Conservation (phyloP, 495 filamentous ascomycete species). For the Xylaria intraflava region DNA sequence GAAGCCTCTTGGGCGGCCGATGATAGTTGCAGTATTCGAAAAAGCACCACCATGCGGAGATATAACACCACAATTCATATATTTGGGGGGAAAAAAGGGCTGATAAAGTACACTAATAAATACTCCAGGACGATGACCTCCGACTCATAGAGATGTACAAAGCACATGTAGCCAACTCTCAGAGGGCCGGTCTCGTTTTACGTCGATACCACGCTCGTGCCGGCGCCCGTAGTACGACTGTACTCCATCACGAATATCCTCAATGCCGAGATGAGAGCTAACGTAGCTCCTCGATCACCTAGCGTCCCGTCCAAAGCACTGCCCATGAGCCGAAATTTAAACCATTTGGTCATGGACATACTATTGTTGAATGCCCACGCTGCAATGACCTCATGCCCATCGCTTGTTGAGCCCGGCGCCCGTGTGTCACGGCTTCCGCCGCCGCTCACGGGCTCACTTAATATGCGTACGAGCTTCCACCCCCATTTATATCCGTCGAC, state of each 20-base stretch:
- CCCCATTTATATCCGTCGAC: conserved; percentile 14
- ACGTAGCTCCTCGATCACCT: conserved; percentile 19
- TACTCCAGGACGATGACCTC: too few relatives aligned
- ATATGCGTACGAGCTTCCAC: conserved; percentile 24
- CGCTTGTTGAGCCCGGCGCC: conserved; percentile 16
- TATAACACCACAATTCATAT: too few relatives aligned
- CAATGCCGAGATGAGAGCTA: conserved; percentile 15
- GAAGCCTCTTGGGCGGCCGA: too few relatives aligned
- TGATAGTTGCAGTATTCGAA: too few relatives aligned
- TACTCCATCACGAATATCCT: conserved; percentile 19
- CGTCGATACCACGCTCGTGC: neutral
- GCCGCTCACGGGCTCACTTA: neutral
- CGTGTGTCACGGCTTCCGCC: conserved; percentile 14
- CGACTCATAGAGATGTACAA: too few relatives aligned
- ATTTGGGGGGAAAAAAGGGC: too few relatives aligned
- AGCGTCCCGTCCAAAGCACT: conserved; percentile 21
- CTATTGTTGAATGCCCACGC: conserved; percentile 13
- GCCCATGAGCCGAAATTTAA: conserved; percentile 23
- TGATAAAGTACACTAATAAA: too few relatives aligned
- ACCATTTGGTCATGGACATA: conserved; percentile 15
- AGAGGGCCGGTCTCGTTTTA: neutral
- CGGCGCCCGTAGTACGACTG: neutral
- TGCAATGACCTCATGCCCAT: conserved; percentile 25
- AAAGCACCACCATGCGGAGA: too few relatives aligned
- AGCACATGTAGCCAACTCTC: neutral